These are phyloP conservation scores for Endoconidiophora polonica DNA, from an alignment of 2,329 filamentous ascomycete species.

Conservation along the genomic window DNA sequence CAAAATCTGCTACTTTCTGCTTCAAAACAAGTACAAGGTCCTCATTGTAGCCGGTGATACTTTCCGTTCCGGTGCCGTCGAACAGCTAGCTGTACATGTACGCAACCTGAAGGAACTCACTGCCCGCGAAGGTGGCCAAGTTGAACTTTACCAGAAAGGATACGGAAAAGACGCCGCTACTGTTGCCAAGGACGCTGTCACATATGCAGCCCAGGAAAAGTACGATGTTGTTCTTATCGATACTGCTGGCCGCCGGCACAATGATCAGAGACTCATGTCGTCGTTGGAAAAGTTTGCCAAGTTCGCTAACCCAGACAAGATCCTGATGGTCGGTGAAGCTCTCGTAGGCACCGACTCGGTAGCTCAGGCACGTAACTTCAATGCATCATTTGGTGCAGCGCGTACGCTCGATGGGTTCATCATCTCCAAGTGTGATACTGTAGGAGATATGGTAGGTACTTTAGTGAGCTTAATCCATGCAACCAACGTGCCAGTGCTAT, in stretches of 20 bases:
- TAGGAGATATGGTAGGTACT: constrained; percentile 96
- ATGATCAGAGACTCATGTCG: constrained; percentile 90
- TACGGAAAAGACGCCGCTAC: constrained; percentile 96
- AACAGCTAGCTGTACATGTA: constrained; percentile 90
- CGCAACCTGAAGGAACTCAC: constrained; percentile 83
- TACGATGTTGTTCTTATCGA: constrained; percentile 96
- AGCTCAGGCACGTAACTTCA: constrained; percentile 91
- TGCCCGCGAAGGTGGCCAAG: constrained; percentile 55
- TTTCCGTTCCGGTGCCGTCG: constrained; percentile 90
- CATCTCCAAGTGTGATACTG: constrained; percentile 95
- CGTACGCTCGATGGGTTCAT: constrained; percentile 87
- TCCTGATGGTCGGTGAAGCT: constrained; percentile 83
- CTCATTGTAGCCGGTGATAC: constrained; percentile 91
- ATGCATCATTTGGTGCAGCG: constrained; percentile 69
- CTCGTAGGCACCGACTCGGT: constrained; percentile 92
- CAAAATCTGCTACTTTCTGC: constrained; percentile 94
- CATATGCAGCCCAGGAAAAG: constrained; percentile 52
- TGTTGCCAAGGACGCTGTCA: constrained; percentile 87
- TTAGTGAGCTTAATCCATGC: constrained; percentile 95
- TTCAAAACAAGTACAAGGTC: constrained; percentile 94
- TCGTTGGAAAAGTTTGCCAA: constrained; percentile 95
- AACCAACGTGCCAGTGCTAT: constrained; percentile 88
- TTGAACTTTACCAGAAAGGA: constrained; percentile 90
- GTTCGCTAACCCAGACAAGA: constrained; percentile 91
- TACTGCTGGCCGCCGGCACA: constrained; percentile 86